Base-by-base conservation (phyloP, 768 basidiomycete genomes). In the Dentipellis fragilis region DNA sequence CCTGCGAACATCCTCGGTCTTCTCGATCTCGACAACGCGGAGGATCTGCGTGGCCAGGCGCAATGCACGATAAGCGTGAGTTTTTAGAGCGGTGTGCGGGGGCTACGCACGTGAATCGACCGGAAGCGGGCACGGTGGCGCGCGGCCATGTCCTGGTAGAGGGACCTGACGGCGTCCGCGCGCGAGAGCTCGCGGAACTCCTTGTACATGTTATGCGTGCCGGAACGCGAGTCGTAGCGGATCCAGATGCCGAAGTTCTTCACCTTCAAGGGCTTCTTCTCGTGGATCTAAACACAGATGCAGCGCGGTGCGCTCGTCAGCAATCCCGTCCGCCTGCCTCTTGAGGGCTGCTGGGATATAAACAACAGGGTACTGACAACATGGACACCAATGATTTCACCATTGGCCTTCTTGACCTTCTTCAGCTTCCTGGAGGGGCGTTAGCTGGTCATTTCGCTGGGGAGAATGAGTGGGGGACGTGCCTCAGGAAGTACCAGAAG, bases 151-250 rank as follows among this genome's bases (percentile, higher is more conserved):
- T 98, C 95, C 77, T 98, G 95, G 84, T 98, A 98, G 71, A 97
- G 74, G 65, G 85, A 80, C 80, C 89, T 93, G 70, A 98, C 96
- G 56, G 96, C 95, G 70, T 91, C 94, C 58, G 91, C 86, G 62
- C 96, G 87, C 64, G 80, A 80, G 65, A 99, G 86, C 66, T 98
- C 95, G 68, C 93, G 91, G 88, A 91, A 97, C 74, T 91, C 89
- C 83, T 94, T 94, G 89, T 96, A 96, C 93, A 97, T 95, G 85
- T 99, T 99, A 86, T 98, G 96, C 48, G 96, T 99, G 61, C 96
- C 96, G 52, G 94, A 96, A 66, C 95, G 93, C 54, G 95, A 98
- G 76, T 99, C 96, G 75, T 99, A 99, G 65, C 95, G 89, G 71
- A 99, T 75, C 96, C 96, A 98, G 76, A 99, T 90, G 63, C 96